Base-by-base conservation (phyloP, 169 alveolate species). In the Plasmodium yoelii region DNA sequence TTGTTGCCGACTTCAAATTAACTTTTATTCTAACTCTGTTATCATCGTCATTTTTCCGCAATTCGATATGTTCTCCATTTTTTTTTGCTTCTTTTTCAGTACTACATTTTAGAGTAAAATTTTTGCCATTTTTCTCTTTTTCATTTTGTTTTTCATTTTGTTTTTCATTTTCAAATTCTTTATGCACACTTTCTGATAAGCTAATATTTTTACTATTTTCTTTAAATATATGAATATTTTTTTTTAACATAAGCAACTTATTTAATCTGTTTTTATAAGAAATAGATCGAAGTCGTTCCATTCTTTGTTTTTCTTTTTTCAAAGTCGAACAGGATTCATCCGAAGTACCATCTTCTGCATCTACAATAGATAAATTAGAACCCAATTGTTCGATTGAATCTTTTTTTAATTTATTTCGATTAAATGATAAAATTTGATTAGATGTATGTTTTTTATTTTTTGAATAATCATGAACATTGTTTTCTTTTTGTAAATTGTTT, bases 181-280 rank as follows among this genome's bases (percentile, higher is more conserved):
- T 56, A n/a, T 18, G 34, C 65, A 1, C 56, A 26, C 39, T n/a
- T 28, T n/a, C 57, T 5, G 13, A n/a, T 7, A 1, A 13, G 19
- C 19, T n/a, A 28, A 28, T 39, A 19, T 59, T 42, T 18, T 42
- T 24, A 18, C 0, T 15, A 15, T 64, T 47, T 3, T 13, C 47
- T 57, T 77, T 77, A 53, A 47, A 63, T 0, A 34, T 44, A 1
- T 63, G 61, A n/a, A 77, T 77, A 24, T 75, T 77, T 64, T 57
- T 65, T 44, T 63, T 55, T 26, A 77, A 26, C 39, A 77, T 13
- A 64, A n/a, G 47, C 15, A 77, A 44, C 28, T 26, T 77, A 5
- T 28, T 24, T 51, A 64, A 18, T 56, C 88, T 77, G 12, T 77
- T 77, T 51, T 77, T 77, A 12, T 77, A 77, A 13, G 88, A 77